phyloP scores from a whole-genome alignment of 768 basidiomycete genomes.

The Rhizopogon roseolus region DNA sequence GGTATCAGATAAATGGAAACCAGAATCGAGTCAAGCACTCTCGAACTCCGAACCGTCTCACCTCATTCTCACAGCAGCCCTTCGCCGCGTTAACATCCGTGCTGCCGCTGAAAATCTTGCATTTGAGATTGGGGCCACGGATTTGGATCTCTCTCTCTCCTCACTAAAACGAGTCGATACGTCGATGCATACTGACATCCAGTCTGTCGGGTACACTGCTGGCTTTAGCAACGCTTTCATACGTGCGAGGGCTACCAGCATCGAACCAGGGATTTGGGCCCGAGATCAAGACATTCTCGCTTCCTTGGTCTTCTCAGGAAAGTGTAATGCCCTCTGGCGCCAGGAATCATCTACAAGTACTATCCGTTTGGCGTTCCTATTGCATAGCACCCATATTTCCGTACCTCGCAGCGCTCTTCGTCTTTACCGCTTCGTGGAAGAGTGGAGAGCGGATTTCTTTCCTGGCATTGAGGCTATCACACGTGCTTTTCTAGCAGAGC shows the following conservation, averaged over 20 bases:
- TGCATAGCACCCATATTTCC: constrained; percentile 45
- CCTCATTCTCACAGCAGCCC: constrained; percentile 34
- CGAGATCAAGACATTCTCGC: constrained; percentile 57
- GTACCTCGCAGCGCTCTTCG: constrained; percentile 81
- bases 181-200: background rate
- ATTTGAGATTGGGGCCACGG: constrained; percentile 51
- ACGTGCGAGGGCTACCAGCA: constrained; percentile 49
- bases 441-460: constrained; percentile 79
- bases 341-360: constrained; percentile 38
- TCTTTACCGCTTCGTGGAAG: constrained; percentile 72
- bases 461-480: constrained; percentile 68
- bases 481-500: constrained; percentile 60
- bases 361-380: constrained; percentile 39
- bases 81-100: constrained; percentile 45
- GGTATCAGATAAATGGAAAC: constrained; percentile 18
- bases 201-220: constrained; percentile 8
- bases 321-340: constrained; percentile 40
- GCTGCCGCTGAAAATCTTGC: constrained; percentile 69
- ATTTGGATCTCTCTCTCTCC: constrained; percentile 34
- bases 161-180: constrained; percentile 17
- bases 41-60: constrained; percentile 11
- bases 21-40: constrained; percentile 1
- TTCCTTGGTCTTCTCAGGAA: constrained; percentile 48
- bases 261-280: constrained; percentile 31
- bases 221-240: constrained; percentile 40